Conservation (phyloP, 495 filamentous ascomycete genomes). For the Opeltia flavorubescens region DNA sequence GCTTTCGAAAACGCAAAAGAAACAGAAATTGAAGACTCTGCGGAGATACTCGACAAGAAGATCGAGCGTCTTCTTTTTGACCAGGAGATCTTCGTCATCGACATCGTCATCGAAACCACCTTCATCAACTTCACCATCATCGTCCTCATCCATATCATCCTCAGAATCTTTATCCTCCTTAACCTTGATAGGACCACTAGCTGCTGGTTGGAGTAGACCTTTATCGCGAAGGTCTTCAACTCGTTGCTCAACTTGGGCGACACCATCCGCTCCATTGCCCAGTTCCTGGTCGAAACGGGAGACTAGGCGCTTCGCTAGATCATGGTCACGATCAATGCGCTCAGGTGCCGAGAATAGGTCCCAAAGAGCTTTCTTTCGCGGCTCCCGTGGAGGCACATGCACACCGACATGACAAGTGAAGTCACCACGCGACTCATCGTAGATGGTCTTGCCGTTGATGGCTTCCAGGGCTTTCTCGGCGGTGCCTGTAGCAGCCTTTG, state of each 20-base stretch:
- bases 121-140: constrained; percentile 62
- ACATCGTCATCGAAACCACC: constrained; percentile 62
- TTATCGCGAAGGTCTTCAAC: constrained; percentile 64
- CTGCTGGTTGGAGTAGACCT: constrained; percentile 58
- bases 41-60: constrained; percentile 92
- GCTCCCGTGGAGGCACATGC: constrained; percentile 72
- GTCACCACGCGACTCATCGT: constrained; percentile 81
- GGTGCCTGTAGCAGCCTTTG: constrained; percentile 24
- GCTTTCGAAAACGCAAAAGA: constrained; percentile 97
- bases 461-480: constrained; percentile 81
- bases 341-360: constrained; percentile 87
- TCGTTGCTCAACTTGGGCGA: constrained; percentile 64
- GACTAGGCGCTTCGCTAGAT: constrained; percentile 60
- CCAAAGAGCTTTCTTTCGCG: constrained; percentile 93
- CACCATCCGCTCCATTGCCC: constrained; percentile 50
- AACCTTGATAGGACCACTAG: constrained; percentile 34
- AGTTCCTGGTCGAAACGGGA: constrained; percentile 71
- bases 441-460: constrained; percentile 91
- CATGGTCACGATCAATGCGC: constrained; percentile 71
- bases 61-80: constrained; percentile 93
- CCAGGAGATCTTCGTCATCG: constrained; percentile 76
- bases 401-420: constrained; percentile 96
- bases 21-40: constrained; percentile 94
- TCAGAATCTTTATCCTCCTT: constrained; percentile 58
- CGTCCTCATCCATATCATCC: constrained; percentile 53